Evolutionary conservation across 2,329 filamentous ascomycete genomes (phyloP).

Genomic region (Aspergillus sp.): DNA sequence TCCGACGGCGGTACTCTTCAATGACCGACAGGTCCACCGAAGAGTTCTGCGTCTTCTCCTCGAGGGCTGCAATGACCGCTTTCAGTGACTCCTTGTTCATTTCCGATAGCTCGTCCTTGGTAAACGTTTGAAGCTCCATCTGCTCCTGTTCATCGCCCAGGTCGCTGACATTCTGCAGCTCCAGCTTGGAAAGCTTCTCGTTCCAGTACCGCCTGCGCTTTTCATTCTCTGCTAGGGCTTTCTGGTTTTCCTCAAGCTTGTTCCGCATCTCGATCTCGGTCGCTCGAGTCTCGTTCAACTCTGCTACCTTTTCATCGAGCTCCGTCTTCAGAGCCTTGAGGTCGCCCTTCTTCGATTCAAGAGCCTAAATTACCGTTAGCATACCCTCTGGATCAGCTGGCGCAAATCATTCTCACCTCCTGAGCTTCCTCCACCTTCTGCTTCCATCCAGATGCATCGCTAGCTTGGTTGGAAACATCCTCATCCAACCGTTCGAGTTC

Average conservation of each 20-base stretch:
- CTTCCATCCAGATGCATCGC: constrained; percentile 69
- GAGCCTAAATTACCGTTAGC: constrained; percentile 46
- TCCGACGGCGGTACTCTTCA: constrained; percentile 80
- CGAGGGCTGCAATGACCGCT: constrained; percentile 62
- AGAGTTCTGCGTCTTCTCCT: constrained; percentile 77
- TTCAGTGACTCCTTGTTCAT: constrained; percentile 63
- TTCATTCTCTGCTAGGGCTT: constrained; percentile 80
- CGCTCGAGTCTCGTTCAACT: constrained; percentile 84
- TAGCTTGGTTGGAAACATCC: constrained; percentile 74
- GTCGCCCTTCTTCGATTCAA: constrained; percentile 76
- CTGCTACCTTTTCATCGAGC: constrained; percentile 78
- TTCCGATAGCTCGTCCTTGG: constrained; percentile 64
- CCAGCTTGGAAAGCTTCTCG: constrained; percentile 81
- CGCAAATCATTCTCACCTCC: constrained; percentile 43
- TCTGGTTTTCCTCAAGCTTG: constrained; percentile 94
- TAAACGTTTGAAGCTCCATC: constrained; percentile 68
- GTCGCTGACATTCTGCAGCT: constrained; percentile 76
- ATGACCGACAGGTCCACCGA: constrained; percentile 87
- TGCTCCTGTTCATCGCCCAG: constrained; percentile 55
- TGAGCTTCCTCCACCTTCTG: constrained; percentile 77
- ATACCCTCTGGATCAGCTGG: background rate
- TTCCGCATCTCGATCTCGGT: constrained; percentile 98
- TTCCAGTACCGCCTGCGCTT: constrained; percentile 82
- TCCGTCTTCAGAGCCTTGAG: constrained; percentile 76
- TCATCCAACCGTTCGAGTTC: constrained; percentile 77